These are phyloP conservation scores for Euphorbia peplus DNA, from an alignment of 345 rosid species.

Conservation along the genomic window DNA sequence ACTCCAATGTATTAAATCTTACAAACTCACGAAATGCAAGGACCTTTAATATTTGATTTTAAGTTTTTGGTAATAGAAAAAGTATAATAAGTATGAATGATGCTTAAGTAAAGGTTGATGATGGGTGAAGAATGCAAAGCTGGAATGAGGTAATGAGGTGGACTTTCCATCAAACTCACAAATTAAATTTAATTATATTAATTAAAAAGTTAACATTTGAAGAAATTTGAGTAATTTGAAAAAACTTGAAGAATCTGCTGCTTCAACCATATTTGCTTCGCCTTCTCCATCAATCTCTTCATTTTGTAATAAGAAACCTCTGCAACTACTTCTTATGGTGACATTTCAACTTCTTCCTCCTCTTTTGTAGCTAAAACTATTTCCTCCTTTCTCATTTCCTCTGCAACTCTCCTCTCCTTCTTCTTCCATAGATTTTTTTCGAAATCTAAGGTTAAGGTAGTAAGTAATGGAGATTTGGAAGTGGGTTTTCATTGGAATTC, in stretches of 20 bases:
- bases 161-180: slow-evolving; percentile 19
- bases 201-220: not conserved
- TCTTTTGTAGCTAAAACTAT: slow-evolving; percentile 4
- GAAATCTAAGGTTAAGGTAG: not conserved
- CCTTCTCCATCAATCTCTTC: slow-evolving; percentile 36
- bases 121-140: slow-evolving; percentile 3
- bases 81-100: not conserved
- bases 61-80: not conserved
- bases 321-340: slow-evolving; percentile 36
- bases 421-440: slow-evolving; percentile 16
- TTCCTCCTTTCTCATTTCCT: slow-evolving; percentile 10
- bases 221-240: not conserved
- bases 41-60: too few relatives aligned
- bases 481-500: slow-evolving; percentile 45
- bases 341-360: slow-evolving; percentile 33
- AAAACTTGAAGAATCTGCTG: not conserved
- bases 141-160: slow-evolving; percentile 24
- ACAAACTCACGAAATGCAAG: too few relatives aligned
- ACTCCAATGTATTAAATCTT: too few relatives aligned
- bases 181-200: not conserved
- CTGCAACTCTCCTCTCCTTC: not conserved
- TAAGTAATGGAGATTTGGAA: slow-evolving; percentile 52
- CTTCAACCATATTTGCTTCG: slow-evolving; percentile 27
- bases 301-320: slow-evolving; percentile 20
- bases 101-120: slow-evolving; percentile 5